Percentiles rank a stretch among this genome's conserved stretches.
phyloP scores from a whole-genome alignment of 2,329 filamentous ascomycete species.

The Leptodontidium sp. region DNA sequence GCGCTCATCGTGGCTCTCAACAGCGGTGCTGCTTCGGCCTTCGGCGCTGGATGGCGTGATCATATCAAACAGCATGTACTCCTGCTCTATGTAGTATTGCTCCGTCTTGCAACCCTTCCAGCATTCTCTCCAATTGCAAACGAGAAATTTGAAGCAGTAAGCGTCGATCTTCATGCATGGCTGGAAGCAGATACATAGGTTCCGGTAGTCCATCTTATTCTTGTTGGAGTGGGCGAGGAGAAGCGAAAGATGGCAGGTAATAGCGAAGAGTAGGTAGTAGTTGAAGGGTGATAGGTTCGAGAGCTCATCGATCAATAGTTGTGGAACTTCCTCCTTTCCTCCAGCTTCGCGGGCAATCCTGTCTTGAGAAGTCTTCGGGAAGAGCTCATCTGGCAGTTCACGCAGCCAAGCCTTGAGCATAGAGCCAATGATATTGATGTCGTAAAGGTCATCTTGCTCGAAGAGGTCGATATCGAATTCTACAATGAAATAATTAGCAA shows the following conservation, averaged over 20 bases:
- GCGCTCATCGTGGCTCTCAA: constrained; percentile 58
- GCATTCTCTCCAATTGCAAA: constrained; percentile 94
- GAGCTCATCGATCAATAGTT: constrained; percentile 87
- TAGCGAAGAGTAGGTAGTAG: constrained; percentile 96
- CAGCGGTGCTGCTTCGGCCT: constrained; percentile 43
- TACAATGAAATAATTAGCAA: constrained; percentile 46
- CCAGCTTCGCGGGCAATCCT: constrained; percentile 81
- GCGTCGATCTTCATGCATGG: constrained; percentile 96
- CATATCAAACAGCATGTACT: constrained; percentile 68
- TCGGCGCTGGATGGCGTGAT: constrained; percentile 56
- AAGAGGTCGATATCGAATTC: constrained; percentile 92
- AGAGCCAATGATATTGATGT: constrained; percentile 95
- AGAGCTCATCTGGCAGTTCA: constrained; percentile 91
- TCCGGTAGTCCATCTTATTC: constrained; percentile 98
- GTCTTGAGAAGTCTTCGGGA: constrained; percentile 85
- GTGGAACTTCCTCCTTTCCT: constrained; percentile 81
- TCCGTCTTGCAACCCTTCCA: constrained; percentile 97
- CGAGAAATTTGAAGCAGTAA: constrained; percentile 94
- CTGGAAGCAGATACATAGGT: constrained; percentile 96
- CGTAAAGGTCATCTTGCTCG: constrained; percentile 85
- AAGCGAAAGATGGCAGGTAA: constrained; percentile 93
- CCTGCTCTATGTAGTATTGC: constrained; percentile 76
- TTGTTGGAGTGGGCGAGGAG: constrained; percentile 90
- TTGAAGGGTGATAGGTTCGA: constrained; percentile 96
- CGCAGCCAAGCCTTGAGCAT: constrained; percentile 97